Evolutionary conservation across 1,139 yeast genomes (phyloP), one percentile per base, ranked within the genome.

Genomic region (Yamadazyma siamensis): DNA sequence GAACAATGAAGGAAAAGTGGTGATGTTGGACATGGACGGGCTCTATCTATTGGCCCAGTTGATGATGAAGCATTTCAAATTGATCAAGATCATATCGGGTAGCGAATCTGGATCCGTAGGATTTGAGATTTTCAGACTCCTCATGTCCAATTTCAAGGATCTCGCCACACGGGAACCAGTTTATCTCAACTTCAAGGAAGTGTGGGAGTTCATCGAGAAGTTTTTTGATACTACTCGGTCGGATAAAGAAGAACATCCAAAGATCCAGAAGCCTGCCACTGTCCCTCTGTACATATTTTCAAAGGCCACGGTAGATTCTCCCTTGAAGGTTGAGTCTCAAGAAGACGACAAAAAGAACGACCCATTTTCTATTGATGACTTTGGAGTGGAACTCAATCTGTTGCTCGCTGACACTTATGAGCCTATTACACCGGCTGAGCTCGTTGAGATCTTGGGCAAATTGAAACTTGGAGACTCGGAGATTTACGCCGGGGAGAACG

Each of bases 1-100:
- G 33, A 57, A 51, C 28, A 69, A 70, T 44, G 72, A 67, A 30
- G 63, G 66, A 8, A 65, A 64, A 21, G 55, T 67, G 32, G 56
- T 67, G 15, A 65, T 67, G 9, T 54, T 55, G 29, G 68, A 67
- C 40, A 44, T 65, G 47, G 75, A 69, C 36, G 51, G 71, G 2
- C 47, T 70, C 7, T 61, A 65, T 35, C 50, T 65, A 28, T 50
- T 67, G 11, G 39, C 69, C 4, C 50, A 52, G 23, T 43, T 69
- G 21, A 49, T 63, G 5, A 47, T 64, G 21, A 52, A 50, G 24
- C 72, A 69, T 38, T 64, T 58, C 38, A 56, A 60, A 26, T 50
- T 68, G 18, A 58, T 66, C 15, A 63, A 61, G 36, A 54, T 56
- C 20, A 54, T 65, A 29, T 55, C 62, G 3, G 58, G 61, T 4